Evolutionary conservation across 2,329 filamentous ascomycete species (phyloP), one percentile per base, ranked within the genome.

Genomic region (Colletotrichum zoysiae): DNA sequence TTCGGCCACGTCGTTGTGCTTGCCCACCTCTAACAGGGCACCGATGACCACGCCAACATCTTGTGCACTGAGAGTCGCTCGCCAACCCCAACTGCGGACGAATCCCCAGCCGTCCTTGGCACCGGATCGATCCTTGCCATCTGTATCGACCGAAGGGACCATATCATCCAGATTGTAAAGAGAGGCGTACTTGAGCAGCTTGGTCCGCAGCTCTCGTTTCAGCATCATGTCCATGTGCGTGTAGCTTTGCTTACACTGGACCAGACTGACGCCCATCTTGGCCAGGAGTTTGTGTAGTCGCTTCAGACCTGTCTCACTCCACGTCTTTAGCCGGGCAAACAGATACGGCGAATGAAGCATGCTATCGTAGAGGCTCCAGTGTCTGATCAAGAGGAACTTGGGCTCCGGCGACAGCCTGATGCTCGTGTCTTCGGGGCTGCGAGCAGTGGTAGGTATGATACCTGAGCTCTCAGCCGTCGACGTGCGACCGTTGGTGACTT

Each of bases 221-320:
- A 99, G 85, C 81, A 97, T 92, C 91, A 98, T 97, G 82, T 98
- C 95, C 95, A 99, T 98, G 81, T 99, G 96, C 0, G 95, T 94
- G 79, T 98, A 99, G 79, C 91, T 95, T 81, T 98, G 96, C 77
- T 94, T 95, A 83, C 95, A 97, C 82, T 99, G 95, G 6, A 92
- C 92, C 48, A 98, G 85, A 78, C 94, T 97, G 67, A 99, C 93
- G 42, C 96, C 96, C 95, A 99, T 99, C 82, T 98, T 99, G 55
- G 96, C 96, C 3, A 99, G 87, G 0, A 99, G 88, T 79, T 98
- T 98, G 81, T 98, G 94, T 26, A 99, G 85, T 63, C 95, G 90
- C 80, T 97, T 97, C 65, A 93, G 88, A 3, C 96, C 96, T 62
- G 88, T 89, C 74, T 98, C 96, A 72, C 92, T 97, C 95, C 96